Evolutionary conservation across 148 eudicot species (phyloP).

Genomic region (Dysphania ambrosioides): DNA sequence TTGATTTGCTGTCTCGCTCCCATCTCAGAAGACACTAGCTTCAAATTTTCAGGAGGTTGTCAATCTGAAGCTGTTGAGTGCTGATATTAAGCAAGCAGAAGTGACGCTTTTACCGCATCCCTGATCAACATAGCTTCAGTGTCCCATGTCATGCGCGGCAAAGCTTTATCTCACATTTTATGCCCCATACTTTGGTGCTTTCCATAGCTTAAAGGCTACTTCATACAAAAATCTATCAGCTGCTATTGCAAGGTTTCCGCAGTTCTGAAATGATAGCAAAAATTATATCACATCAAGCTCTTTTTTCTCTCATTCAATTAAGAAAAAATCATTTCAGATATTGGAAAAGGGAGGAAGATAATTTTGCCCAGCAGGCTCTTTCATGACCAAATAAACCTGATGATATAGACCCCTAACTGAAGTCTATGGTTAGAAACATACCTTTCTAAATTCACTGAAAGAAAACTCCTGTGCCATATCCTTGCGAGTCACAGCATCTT

Average conservation of each 20-base stretch:
- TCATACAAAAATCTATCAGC: slow-evolving; percentile 87
- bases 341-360: not conserved
- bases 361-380: not conserved
- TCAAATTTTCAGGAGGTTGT: not conserved
- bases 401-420: not conserved
- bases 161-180: slow-evolving; percentile 26
- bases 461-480: slow-evolving; percentile 61
- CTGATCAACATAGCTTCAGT: not conserved
- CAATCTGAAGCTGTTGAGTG: not conserved
- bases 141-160: not conserved
- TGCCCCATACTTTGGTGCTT: slow-evolving; percentile 99
- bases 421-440: slow-evolving; percentile 6
- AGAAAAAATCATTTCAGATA: not conserved
- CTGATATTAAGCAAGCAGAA: not conserved
- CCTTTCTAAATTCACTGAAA: slow-evolving; percentile 75
- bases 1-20: not conserved
- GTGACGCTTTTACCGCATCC: not conserved
- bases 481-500: slow-evolving; percentile 84
- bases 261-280: slow-evolving; percentile 41
- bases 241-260: slow-evolving; percentile 84
- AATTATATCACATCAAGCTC: not conserved
- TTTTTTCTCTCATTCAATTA: not conserved
- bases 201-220: slow-evolving; percentile 95
- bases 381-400: not conserved
- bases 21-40: not conserved